Base-by-base conservation (phyloP, 2,329 filamentous ascomycete species). In the Pestalotiopsis sp. region DNA sequence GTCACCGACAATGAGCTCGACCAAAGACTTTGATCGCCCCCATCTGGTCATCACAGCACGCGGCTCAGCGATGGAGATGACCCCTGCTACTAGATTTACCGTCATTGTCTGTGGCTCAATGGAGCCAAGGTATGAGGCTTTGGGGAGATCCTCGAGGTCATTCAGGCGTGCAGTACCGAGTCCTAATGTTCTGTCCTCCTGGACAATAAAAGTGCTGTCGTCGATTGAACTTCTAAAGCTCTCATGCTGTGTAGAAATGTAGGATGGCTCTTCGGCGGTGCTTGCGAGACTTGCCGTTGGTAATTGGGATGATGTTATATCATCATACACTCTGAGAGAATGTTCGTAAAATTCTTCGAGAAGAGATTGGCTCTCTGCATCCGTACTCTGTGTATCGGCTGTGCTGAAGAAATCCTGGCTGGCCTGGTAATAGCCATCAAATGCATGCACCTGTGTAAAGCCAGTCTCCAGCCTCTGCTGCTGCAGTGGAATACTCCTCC, bases 1-100 rank as follows among this genome's bases (percentile, higher is more conserved):
- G 78, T 98, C 95, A 4, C 93, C 95, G 1, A 98, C 89, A 1
- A 95, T 83, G 2, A 96, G 79, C 78, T 97, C 94, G 56, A 95
- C 83, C 3, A 97, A 85, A 5, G 92, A 87, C 65, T 91, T 85
- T 6, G 84, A 83, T 12, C 81, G 80, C 31, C 91, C 88, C 82
- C 87, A 91, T 52, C 88, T 86, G 0, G 94, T 93, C 38, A 84
- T 87, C 23, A 97, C 89, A 2, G 86, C 86, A 27, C 92, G 89
- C 1, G 92, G 85, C 49, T 90, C 85, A 0, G 91, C 86, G 63
- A 94, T 86, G 13, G 91, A 90, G 70, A 97, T 91, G 61, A 98
- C 84, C 3, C 91, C 93, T 12, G 90, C 93, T n/a, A 98, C 87
- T 5, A 97, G 79, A 77, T 94, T 94, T 31, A 95, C 88, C 0